These are phyloP conservation scores for Nyssa sinensis DNA, from an alignment of 148 eudicot genomes.

Conservation along the genomic window DNA sequence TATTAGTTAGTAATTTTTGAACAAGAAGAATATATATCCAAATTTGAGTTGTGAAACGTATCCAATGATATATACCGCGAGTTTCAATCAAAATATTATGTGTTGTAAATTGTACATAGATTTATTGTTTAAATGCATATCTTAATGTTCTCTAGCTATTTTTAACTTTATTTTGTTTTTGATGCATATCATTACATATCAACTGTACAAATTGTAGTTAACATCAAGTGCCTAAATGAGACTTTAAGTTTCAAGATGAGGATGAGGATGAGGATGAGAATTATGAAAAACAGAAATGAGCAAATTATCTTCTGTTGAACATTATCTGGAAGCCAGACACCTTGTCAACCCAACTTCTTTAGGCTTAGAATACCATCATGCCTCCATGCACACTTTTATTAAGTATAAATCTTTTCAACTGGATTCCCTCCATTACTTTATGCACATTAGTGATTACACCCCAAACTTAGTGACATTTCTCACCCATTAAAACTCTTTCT, in stretches of 20 bases:
- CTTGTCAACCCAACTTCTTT: slow-evolving; percentile 7
- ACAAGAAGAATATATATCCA: no score
- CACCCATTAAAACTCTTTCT: slow-evolving; percentile 21
- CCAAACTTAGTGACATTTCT: slow-evolving; percentile 11
- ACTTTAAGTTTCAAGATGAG: neutral
- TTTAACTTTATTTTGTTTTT: neutral
- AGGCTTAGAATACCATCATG: slow-evolving; percentile 13
- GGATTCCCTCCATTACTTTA: slow-evolving; percentile 33
- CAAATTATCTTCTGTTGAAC: neutral
- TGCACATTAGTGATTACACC: slow-evolving; percentile 17
- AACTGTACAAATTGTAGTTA: neutral
- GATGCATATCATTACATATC: neutral
- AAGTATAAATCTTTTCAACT: slow-evolving; percentile 26
- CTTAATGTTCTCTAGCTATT: no score
- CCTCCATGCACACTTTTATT: slow-evolving; percentile 8
- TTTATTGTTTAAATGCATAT: no score
- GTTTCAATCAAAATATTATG: neutral
- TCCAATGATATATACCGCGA: neutral
- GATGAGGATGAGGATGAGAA: neutral
- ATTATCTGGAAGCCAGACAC: neutral
- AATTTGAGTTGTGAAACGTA: no score
- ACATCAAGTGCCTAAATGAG: neutral
- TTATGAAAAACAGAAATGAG: neutral
- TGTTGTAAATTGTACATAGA: neutral
- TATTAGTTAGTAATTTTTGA: no score